Conservation (phyloP, 305 asterid species). For the Euphrasia arctica region DNA sequence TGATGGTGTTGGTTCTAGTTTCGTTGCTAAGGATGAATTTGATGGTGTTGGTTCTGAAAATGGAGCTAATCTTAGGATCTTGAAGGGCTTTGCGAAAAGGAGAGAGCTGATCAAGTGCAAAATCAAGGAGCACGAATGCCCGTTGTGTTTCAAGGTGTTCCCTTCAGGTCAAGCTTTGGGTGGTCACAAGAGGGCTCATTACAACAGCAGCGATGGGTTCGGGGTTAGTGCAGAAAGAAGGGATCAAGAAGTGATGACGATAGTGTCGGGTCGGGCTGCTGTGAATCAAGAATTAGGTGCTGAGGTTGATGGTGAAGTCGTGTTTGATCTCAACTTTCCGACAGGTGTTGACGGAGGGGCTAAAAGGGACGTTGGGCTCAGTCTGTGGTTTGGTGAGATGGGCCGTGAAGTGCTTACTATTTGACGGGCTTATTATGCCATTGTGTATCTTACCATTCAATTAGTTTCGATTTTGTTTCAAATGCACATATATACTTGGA, state of each 20-base stretch:
- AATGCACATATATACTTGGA: neutral
- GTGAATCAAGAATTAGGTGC: slow-evolving; percentile 24
- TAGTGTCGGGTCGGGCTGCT: neutral
- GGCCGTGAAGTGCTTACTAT: slow-evolving; percentile 28
- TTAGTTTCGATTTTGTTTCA: neutral
- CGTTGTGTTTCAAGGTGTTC: slow-evolving; percentile 59
- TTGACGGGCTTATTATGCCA: slow-evolving; percentile 24
- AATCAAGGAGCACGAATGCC: slow-evolving; percentile 47
- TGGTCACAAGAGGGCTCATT: slow-evolving; percentile 86
- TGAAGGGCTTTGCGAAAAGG: slow-evolving; percentile 7
- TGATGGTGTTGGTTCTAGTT: neutral
- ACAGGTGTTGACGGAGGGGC: slow-evolving; percentile 28
- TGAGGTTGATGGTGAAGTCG: slow-evolving; percentile 19
- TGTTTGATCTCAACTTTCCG: slow-evolving; percentile 48
- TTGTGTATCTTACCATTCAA: neutral
- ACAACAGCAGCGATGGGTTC: slow-evolving; percentile 7
- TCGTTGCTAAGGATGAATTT: slow-evolving; percentile 1
- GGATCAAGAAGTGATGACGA: no score
- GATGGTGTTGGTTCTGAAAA: slow-evolving; percentile 4
- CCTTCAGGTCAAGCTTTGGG: slow-evolving; percentile 78
- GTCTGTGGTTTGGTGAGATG: slow-evolving; percentile 39
- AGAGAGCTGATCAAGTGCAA: neutral
- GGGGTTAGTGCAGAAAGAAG: no score
- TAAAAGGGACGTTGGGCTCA: slow-evolving; percentile 25
- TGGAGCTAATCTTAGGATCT: slow-evolving; percentile 24